A percentile compares a stretch with the other conserved stretches of the same genome.
Evolutionary conservation across 78 protist species (phyloP).

Genomic region (Dictyostelium purpureum): DNA sequence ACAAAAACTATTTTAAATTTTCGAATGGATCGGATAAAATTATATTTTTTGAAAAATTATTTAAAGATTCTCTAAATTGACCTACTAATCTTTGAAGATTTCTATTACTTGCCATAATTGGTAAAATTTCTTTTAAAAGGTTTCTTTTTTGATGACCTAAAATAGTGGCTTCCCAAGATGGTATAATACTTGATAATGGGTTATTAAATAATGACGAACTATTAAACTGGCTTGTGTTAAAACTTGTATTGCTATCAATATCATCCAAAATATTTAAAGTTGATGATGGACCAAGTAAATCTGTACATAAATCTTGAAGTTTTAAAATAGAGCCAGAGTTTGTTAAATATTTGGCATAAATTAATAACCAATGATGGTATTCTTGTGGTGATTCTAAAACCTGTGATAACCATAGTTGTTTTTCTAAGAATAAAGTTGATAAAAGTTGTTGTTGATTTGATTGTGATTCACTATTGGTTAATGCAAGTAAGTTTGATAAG

Average conservation of each 20-base stretch:
- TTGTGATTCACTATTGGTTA: not conserved
- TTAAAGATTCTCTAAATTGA: slow-evolving; percentile 61
- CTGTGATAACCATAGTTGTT: slow-evolving; percentile 40
- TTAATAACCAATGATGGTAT: slow-evolving; percentile 42
- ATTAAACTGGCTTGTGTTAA: not conserved
- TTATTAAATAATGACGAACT: not conserved
- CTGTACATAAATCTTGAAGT: slow-evolving; percentile 48
- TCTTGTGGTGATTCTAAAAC: slow-evolving; percentile 28
- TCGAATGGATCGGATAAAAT: slow-evolving; percentile 25
- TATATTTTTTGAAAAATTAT: not conserved
- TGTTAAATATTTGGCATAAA: slow-evolving; percentile 7
- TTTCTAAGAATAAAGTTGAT: slow-evolving; percentile 39
- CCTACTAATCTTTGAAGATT: slow-evolving; percentile 60
- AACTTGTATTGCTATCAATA: not conserved
- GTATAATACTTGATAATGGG: not conserved
- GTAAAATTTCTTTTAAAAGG: slow-evolving; percentile 35
- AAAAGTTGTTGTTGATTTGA: slow-evolving; percentile 20
- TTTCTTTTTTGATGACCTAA: slow-evolving; percentile 22
- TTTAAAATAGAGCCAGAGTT: not conserved
- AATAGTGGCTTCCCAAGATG: slow-evolving; percentile 16
- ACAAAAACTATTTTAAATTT: not conserved
- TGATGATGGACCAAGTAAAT: slow-evolving; percentile 52
- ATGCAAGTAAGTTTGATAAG: not conserved
- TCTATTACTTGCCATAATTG: slow-evolving; percentile 42
- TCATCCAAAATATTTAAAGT: not conserved